Conservation (phyloP, 768 basidiomycete genomes). For the Piloderma croceum region DNA sequence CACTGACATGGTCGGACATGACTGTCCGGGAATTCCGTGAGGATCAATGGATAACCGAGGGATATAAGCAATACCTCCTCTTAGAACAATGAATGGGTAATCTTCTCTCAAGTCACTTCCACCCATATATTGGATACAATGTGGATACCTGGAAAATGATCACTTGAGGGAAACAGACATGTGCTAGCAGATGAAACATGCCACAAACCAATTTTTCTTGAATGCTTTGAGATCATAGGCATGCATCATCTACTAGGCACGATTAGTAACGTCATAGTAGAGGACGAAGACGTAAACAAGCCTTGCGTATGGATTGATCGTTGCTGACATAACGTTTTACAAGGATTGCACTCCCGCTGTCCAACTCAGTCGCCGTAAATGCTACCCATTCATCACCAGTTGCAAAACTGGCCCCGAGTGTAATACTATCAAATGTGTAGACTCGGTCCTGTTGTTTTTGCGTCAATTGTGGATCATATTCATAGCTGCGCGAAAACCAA, state of each 20-base stretch:
- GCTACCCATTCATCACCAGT: constrained; percentile 5
- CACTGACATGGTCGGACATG: constrained; percentile 9
- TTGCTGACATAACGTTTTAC: constrained; percentile 3
- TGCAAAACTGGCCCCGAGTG: not conserved
- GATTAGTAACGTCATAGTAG: no score
- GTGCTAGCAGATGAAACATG: no score
- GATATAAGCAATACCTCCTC: no score
- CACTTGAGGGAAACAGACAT: not conserved
- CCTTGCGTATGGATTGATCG: no score
- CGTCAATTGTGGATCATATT: no score
- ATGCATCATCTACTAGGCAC: constrained; percentile 6
- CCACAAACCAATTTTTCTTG: constrained; percentile 5
- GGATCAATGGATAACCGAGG: no score
- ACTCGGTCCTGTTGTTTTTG: no score
- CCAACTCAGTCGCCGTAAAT: constrained; percentile 1
- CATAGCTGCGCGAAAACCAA: no score
- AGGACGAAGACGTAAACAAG: no score
- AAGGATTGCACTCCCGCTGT: constrained; percentile 1
- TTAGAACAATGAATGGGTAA: constrained; percentile 4
- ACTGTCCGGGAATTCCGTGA: constrained; percentile 1
- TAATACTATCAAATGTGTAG: constrained; percentile 2
- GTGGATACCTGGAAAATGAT: constrained; percentile 1
- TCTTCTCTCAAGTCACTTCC: constrained; percentile 4
- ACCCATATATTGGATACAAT: constrained; percentile 8
- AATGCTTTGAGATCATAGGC: constrained; percentile 7